Evolutionary conservation across 148 eudicot genomes (phyloP).

Genomic region (Suaeda aralocaspica): DNA sequence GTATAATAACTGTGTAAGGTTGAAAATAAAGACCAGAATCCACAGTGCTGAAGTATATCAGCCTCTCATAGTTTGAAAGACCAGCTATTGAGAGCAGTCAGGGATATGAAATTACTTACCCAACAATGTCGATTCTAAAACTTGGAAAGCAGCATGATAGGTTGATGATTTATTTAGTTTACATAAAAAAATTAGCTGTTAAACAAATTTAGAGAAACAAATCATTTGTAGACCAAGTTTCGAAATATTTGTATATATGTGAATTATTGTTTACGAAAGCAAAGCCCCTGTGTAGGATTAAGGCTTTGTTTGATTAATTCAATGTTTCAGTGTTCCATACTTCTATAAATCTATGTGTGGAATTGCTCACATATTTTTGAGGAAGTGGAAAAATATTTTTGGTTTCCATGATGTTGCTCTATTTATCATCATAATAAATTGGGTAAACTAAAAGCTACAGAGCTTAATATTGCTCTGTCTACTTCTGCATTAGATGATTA

Average conservation of each 20-base stretch:
- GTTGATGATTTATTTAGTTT: too few relatives aligned
- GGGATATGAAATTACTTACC: not conserved
- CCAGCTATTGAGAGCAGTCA: not conserved
- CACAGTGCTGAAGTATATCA: not conserved
- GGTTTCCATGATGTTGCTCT: constrained; percentile 4
- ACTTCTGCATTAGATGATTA: not conserved
- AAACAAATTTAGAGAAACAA: not conserved
- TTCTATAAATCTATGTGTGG: not conserved
- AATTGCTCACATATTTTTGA: not conserved
- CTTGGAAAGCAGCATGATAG: too few relatives aligned
- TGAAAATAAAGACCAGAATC: not conserved
- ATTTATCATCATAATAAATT: not conserved
- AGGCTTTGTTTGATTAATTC: too few relatives aligned
- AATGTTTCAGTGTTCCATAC: too few relatives aligned
- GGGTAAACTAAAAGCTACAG: not conserved
- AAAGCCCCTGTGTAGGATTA: too few relatives aligned
- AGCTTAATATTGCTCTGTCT: not conserved
- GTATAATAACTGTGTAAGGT: too few relatives aligned
- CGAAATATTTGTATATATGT: not conserved
- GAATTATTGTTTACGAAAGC: not conserved
- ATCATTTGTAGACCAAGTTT: not conserved
- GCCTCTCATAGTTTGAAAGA: not conserved
- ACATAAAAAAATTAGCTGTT: too few relatives aligned
- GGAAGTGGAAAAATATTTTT: not conserved
- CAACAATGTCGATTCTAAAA: too few relatives aligned